Base-by-base conservation (phyloP, 805 yeast genomes). In the Candida maesae region DNA sequence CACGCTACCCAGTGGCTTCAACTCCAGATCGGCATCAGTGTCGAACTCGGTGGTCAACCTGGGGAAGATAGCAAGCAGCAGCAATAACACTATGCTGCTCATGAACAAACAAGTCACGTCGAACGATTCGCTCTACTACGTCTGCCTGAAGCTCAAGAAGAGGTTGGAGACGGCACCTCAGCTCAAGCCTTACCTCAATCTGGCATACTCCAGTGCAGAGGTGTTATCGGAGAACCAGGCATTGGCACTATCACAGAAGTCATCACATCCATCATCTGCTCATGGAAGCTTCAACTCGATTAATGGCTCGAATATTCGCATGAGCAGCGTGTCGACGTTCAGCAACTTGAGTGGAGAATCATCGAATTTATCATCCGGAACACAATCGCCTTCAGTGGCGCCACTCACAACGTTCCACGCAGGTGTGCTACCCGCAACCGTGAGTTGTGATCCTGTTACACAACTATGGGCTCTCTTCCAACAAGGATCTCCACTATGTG, bases 401-500 rank as follows among this genome's bases (percentile, higher is more conserved):
- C 47, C 59, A 11, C 51, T 64, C 34, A 60, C 70, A 54, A 85
- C 88, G 6, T 85, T 78, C 63, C 78, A 84, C 35, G 84, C 84
- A 45, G 95, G 95, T 21, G 80, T 83, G 13, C 69, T 81, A 33
- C 95, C 91, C 4, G 84, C 84, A 5, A 78, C 75, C 48, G 72
- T 76, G 45, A 74, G 76, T 49, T 84, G 86, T 56, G 99, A 93
- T 60, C 97, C 98, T 3, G 97, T 86, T 2, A 88, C 96, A 2
- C 90, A 88, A 47, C 60, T 93, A 32, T 85, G 96, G 79, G 81
- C 87, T 50, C 67, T 93, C 25, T 81, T 93, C 55, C 95, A 91
- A 55, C 88, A 85, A 55, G 99, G 98, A 10, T 82, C 95, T 2
- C 95, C 98, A 4, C 68, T 93, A 31, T 90, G 98, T 61, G 75